Conservation (phyloP, 1,284 basidiomycete species). For the Trichosporon faecale region DNA sequence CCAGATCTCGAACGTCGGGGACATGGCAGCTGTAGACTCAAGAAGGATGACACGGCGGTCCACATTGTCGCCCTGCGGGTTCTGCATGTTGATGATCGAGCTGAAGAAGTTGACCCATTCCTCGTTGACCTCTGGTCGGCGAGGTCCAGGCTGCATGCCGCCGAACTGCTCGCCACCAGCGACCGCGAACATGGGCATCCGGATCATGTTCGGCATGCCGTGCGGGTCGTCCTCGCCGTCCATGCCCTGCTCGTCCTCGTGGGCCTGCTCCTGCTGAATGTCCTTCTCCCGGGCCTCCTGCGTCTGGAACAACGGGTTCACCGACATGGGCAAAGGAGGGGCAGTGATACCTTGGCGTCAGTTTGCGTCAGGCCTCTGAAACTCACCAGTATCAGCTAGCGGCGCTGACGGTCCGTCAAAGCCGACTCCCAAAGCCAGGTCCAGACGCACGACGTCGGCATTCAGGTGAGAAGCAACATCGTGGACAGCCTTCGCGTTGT, state of each 20-base stretch:
- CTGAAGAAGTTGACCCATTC: conserved; percentile 39
- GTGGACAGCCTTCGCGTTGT: conserved; percentile 71
- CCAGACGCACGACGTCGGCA: conserved; percentile 75
- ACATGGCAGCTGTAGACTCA: conserved; percentile 72
- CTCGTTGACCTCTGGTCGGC: conserved; percentile 18
- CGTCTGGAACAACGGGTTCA: conserved; percentile 59
- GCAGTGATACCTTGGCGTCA: conserved; percentile 27
- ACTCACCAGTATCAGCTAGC: conserved; percentile 65
- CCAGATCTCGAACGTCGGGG: conserved; percentile 69
- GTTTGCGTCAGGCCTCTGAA: conserved; percentile 45
- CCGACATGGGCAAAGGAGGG: conserved; percentile 20
- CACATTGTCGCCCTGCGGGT: conserved; percentile 18
- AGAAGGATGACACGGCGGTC: conserved; percentile 69
- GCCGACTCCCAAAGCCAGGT: conserved; percentile 61
- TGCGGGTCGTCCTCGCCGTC: conserved; percentile 20
- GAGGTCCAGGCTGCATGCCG: conserved; percentile 11
- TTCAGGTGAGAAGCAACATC: conserved; percentile 68
- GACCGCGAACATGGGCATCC: conserved; percentile 19
- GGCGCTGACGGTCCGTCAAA: conserved; percentile 58
- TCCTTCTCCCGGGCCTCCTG: conserved; percentile 54
- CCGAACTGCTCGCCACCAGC: conserved; percentile 14
- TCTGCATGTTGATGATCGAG: conserved; percentile 37
- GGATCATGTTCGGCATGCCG: conserved; percentile 21
- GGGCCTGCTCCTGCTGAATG: conserved; percentile 13
- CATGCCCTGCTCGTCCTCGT: conserved; percentile 17